Evolutionary conservation across 495 filamentous ascomycete genomes (phyloP).

Genomic region (Hypoxylon subgilvum): DNA sequence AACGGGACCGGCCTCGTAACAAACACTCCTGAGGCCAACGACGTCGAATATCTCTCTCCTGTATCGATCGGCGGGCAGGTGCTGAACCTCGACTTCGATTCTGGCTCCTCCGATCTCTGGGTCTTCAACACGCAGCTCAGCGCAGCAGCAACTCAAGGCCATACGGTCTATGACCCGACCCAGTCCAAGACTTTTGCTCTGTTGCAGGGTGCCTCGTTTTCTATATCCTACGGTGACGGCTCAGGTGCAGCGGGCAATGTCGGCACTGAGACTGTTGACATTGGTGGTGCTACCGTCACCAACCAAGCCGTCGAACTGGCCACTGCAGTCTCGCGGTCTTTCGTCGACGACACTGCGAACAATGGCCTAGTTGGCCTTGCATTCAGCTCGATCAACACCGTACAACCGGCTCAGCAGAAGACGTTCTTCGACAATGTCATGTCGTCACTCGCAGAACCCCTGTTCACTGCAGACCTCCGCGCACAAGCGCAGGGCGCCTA

Average conservation of each 20-base stretch:
- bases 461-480: slow-evolving; percentile 76
- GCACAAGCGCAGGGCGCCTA: slow-evolving; percentile 68
- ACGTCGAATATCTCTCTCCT: slow-evolving; percentile 72
- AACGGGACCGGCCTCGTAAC: slow-evolving; percentile 62
- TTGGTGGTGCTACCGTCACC: slow-evolving; percentile 72
- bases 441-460: slow-evolving; percentile 64
- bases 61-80: slow-evolving; percentile 76
- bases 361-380: slow-evolving; percentile 82
- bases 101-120: slow-evolving; percentile 85
- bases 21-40: slow-evolving; percentile 65
- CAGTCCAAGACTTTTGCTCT: slow-evolving; percentile 61
- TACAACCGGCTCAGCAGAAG: slow-evolving; percentile 68
- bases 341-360: slow-evolving; percentile 64
- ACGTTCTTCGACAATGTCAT: slow-evolving; percentile 85
- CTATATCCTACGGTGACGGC: slow-evolving; percentile 77
- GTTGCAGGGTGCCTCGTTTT: slow-evolving; percentile 57
- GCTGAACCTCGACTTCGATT: slow-evolving; percentile 80
- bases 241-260: slow-evolving; percentile 70
- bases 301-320: slow-evolving; percentile 76
- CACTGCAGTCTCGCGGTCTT: slow-evolving; percentile 64
- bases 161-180: slow-evolving; percentile 66
- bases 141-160: slow-evolving; percentile 50
- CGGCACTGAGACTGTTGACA: slow-evolving; percentile 73
- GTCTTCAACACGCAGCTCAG: slow-evolving; percentile 73
- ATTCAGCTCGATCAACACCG: slow-evolving; percentile 76